Conservation (phyloP, 768 basidiomycete genomes). For the Psilocybe sp. region DNA sequence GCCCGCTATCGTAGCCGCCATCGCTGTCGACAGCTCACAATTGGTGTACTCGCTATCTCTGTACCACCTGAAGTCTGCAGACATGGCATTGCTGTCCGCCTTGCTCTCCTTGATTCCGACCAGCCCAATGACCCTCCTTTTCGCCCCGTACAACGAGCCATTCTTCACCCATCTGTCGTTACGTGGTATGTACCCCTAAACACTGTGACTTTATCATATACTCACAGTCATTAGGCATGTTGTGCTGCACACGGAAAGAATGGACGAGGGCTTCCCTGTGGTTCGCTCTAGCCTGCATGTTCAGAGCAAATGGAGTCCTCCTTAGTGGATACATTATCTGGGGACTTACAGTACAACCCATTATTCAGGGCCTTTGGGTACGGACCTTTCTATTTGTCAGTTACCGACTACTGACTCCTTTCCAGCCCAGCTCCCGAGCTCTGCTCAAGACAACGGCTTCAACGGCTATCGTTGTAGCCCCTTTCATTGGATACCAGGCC, state of each 20-base stretch:
- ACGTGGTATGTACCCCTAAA: constrained; percentile 41
- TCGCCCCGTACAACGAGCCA: constrained; percentile 80
- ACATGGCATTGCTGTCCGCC: constrained; percentile 59
- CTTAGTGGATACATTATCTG: constrained; percentile 78
- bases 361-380: constrained; percentile 37
- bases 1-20: constrained; percentile 32
- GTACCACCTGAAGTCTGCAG: constrained; percentile 49
- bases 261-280: constrained; percentile 57
- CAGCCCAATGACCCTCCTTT: constrained; percentile 70
- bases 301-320: constrained; percentile 78
- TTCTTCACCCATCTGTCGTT: constrained; percentile 85
- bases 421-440: constrained; percentile 31
- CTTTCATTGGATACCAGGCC: constrained; percentile 73
- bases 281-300: constrained; percentile 62
- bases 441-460: constrained; percentile 37
- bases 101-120: constrained; percentile 76
- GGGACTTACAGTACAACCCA: constrained; percentile 60
- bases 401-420: not conserved
- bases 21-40: constrained; percentile 39
- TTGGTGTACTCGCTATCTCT: constrained; percentile 60
- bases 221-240: constrained; percentile 46
- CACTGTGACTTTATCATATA: not conserved
- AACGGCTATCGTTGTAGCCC: constrained; percentile 47
- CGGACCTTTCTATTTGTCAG: constrained; percentile 7
- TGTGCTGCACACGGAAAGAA: constrained; percentile 43